Evolutionary conservation across 768 basidiomycete genomes (phyloP).

Genomic region (Macrolepiota fuliginosa): DNA sequence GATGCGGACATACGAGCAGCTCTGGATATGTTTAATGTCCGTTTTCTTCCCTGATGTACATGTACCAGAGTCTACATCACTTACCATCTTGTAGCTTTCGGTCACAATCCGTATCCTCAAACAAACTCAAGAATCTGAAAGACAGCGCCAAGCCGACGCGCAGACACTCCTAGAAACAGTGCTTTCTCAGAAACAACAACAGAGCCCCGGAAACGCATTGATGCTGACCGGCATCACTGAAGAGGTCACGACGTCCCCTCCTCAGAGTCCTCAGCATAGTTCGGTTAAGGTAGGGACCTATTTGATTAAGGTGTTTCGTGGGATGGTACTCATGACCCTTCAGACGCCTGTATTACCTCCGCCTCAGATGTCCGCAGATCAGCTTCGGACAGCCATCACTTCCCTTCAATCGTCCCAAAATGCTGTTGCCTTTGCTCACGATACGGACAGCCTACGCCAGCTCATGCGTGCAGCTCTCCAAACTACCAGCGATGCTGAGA

Average conservation of each 20-base stretch:
- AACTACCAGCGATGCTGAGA: slow-evolving; percentile 58
- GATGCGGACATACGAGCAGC: slow-evolving; percentile 27
- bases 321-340: neutral
- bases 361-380: slow-evolving; percentile 14
- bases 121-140: slow-evolving; percentile 42
- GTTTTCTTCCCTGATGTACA: slow-evolving; percentile 16
- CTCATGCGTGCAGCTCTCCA: slow-evolving; percentile 59
- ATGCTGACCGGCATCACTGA: slow-evolving; percentile 13
- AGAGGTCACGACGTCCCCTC: neutral
- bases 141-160: slow-evolving; percentile 27
- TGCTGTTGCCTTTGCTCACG: slow-evolving; percentile 43
- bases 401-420: slow-evolving; percentile 30
- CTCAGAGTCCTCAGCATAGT: neutral
- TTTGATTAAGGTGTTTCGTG: too few relatives aligned
- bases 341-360: neutral
- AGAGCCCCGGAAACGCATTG: slow-evolving; percentile 9
- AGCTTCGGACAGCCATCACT: slow-evolving; percentile 19
- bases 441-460: slow-evolving; percentile 52
- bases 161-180: slow-evolving; percentile 30
- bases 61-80: neutral
- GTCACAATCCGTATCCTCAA: slow-evolving; percentile 34
- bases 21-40: slow-evolving; percentile 48
- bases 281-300: neutral
- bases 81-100: slow-evolving; percentile 25
- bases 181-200: slow-evolving; percentile 1